Evolutionary conservation across 257 asterid species (phyloP).

Genomic region (Jasminum sambac): DNA sequence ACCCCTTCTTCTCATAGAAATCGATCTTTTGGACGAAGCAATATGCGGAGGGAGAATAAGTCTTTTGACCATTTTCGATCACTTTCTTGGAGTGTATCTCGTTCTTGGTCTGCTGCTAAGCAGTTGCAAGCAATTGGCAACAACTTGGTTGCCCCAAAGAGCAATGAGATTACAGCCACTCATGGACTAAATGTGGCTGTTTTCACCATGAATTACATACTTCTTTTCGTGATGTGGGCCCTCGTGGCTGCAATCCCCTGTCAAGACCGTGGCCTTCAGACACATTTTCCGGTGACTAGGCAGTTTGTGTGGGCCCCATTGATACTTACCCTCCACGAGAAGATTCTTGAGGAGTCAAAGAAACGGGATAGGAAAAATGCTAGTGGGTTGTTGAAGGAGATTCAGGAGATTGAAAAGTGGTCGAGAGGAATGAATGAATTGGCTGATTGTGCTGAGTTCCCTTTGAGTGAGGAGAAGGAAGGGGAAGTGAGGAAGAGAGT

Average conservation of each 20-base stretch:
- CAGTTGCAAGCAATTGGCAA: conserved; percentile 85
- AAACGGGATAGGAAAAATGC: conserved; percentile 70
- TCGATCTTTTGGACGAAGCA: conserved; percentile 70
- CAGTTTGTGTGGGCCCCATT: conserved; percentile 74
- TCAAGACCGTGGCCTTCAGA: conserved; percentile 90
- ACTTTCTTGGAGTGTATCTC: conserved; percentile 84
- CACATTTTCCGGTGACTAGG: conserved; percentile 53
- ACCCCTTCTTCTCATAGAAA: conserved; percentile 60
- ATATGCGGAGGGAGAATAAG: conserved; percentile 38
- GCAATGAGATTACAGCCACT: conserved; percentile 58
- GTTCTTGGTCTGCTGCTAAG: conserved; percentile 91
- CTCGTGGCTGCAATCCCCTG: conserved; percentile 98
- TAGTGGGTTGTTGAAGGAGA: conserved; percentile 83
- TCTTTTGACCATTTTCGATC: conserved; percentile 70
- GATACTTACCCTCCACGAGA: conserved; percentile 66
- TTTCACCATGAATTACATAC: conserved; percentile 80
- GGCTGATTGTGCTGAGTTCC: conserved; percentile 58
- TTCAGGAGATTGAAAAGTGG: conserved; percentile 70
- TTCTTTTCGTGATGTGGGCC: conserved; percentile 83
- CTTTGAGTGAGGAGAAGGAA: conserved; percentile 69
- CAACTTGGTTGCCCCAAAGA: conserved; percentile 57
- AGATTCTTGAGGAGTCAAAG: conserved; percentile 85
- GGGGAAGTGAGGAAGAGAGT: conserved; percentile 65
- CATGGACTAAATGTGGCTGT: conserved; percentile 65
- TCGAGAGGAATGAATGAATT: conserved; percentile 57